phyloP scores from a whole-genome alignment of 306 rosid species.

The Benincasa hispida region DNA sequence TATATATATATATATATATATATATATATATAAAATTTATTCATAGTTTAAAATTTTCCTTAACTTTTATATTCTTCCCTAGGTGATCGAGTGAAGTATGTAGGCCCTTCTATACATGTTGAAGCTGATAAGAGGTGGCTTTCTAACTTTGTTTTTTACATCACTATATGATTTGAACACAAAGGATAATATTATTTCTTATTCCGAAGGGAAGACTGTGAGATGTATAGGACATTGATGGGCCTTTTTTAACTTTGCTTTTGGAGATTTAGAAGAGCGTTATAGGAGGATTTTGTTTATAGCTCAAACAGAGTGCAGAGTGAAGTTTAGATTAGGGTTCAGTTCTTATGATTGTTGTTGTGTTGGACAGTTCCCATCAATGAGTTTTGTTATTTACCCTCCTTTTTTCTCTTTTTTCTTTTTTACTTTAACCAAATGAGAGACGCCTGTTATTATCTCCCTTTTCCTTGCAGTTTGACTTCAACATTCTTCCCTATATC shows the following conservation, averaged over 20 bases:
- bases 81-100: conserved; percentile 95
- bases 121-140: conserved; percentile 64
- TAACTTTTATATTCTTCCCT: conserved; percentile 9
- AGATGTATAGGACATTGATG: not conserved
- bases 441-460: not conserved
- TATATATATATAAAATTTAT: too few species aligned
- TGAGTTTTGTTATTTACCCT: not conserved
- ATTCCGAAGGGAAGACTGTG: not conserved
- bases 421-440: not conserved
- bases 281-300: not conserved
- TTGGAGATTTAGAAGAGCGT: not conserved
- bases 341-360: not conserved
- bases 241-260: not conserved
- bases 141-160: conserved; percentile 5
- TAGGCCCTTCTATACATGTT: conserved; percentile 48
- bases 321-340: not conserved
- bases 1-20: too few species aligned
- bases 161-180: not conserved
- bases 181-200: not conserved
- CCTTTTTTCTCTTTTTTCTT: not conserved
- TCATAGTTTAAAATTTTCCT: not conserved
- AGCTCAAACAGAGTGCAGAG: not conserved
- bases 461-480: not conserved
- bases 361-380: not conserved
- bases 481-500: not conserved